A percentile compares a stretch with the other conserved stretches of the same genome.
Evolutionary conservation across 352 stramenopile species (phyloP).

Genomic region (Pythium aquatile): DNA sequence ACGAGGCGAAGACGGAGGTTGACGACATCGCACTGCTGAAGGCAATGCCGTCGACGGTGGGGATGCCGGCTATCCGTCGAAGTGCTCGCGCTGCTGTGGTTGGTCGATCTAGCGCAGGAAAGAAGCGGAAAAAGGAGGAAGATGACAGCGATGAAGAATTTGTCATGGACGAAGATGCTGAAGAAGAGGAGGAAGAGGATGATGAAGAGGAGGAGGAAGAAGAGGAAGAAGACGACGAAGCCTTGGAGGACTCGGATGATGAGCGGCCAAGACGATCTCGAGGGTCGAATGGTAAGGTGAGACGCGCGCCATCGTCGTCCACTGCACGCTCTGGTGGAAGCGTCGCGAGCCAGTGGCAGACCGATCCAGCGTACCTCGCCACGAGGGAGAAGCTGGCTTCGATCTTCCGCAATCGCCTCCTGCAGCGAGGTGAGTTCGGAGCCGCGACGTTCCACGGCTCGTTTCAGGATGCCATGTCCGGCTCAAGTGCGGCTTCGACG

Average conservation of each 20-base stretch:
- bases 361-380: constrained; percentile 17
- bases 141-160: constrained; percentile 32
- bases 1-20: constrained; percentile 2
- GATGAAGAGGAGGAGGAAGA: constrained; percentile 17
- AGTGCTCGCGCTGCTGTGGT: constrained; percentile 10
- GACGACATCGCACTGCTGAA: constrained; percentile 15
- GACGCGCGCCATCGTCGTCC: background rate
- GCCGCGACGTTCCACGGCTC: constrained; percentile 16
- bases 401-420: constrained; percentile 62
- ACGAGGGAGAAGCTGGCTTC: constrained; percentile 53
- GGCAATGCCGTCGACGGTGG: constrained; percentile 5
- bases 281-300: constrained; percentile 11
- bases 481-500: constrained; percentile 9
- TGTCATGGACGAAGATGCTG: constrained; percentile 14
- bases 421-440: constrained; percentile 40
- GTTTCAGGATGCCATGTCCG: constrained; percentile 24
- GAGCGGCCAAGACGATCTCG: constrained; percentile 10
- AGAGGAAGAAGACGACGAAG: constrained; percentile 15
- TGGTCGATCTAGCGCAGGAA: background rate
- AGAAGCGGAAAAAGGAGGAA: constrained; percentile 26
- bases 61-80: constrained; percentile 14
- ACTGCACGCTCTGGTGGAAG: background rate
- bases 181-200: constrained; percentile 31
- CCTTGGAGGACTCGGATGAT: constrained; percentile 11
- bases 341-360: constrained; percentile 19